A percentile compares a stretch with the other conserved stretches of the same genome.
These are phyloP conservation scores for Cadophora gregata DNA, from an alignment of 2,329 filamentous ascomycete genomes.

Conservation along the genomic window DNA sequence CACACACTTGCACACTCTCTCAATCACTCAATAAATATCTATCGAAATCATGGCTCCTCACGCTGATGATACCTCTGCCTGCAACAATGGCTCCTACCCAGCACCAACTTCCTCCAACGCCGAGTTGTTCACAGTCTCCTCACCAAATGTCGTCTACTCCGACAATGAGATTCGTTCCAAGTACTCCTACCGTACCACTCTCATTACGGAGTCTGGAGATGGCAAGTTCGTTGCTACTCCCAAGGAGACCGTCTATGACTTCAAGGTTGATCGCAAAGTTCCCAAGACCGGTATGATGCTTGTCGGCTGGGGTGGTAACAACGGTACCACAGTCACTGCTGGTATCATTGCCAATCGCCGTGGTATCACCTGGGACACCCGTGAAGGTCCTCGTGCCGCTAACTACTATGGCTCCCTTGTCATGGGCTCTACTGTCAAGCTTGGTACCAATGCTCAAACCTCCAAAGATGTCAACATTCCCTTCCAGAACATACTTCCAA, in stretches of 20 bases:
- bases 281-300: conserved; percentile 97
- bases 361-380: conserved; percentile 88
- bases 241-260: conserved; percentile 90
- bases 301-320: conserved; percentile 97
- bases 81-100: conserved; percentile 63
- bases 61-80: conserved; percentile 70
- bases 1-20: conserved; percentile 17
- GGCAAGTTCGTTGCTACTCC: conserved; percentile 85
- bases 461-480: conserved; percentile 93
- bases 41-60: conserved; percentile 85
- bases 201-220: conserved; percentile 69
- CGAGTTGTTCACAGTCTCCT: conserved; percentile 84
- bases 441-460: conserved; percentile 85
- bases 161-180: conserved; percentile 87
- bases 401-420: conserved; percentile 99
- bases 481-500: conserved; percentile 91
- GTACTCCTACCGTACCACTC: conserved; percentile 96
- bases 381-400: conserved; percentile 81
- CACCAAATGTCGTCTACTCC: conserved; percentile 91
- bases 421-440: conserved; percentile 97
- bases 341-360: conserved; percentile 96
- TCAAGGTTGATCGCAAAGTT: conserved; percentile 94
- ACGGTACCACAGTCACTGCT: conserved; percentile 94
- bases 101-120: conserved; percentile 57
- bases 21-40: conserved; percentile 12